Evolutionary conservation across 1,284 basidiomycete species (phyloP).

Genomic region (Naganishia liquefaciens): DNA sequence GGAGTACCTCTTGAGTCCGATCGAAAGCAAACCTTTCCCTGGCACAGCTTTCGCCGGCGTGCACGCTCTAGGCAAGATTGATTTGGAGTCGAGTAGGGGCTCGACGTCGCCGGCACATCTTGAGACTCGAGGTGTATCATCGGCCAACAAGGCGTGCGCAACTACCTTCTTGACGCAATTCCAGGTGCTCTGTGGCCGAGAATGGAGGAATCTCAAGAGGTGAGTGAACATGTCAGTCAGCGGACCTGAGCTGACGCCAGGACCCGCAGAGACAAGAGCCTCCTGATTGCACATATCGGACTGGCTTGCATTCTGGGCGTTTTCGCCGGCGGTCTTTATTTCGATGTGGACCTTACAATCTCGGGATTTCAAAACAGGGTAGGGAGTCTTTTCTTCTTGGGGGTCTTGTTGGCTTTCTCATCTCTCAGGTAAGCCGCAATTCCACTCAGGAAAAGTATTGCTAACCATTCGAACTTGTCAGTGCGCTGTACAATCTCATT

Average conservation of each 20-base stretch:
- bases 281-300: conserved; percentile 74
- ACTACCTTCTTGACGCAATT: conserved; percentile 84
- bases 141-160: conserved; percentile 35
- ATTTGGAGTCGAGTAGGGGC: conserved; percentile 11
- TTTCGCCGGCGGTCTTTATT: conserved; percentile 80
- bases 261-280: conserved; percentile 66
- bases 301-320: conserved; percentile 72
- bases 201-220: conserved; percentile 78
- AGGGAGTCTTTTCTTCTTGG: conserved; percentile 87
- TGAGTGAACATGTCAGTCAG: conserved; percentile 42
- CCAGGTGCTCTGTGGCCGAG: conserved; percentile 71
- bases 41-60: background rate
- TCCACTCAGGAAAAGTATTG: background rate
- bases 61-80: conserved; percentile 4
- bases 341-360: conserved; percentile 71
- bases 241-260: background rate
- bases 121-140: background rate
- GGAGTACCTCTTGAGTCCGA: conserved; percentile 2
- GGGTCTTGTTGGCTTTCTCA: conserved; percentile 81
- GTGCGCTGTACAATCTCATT: conserved; percentile 80
- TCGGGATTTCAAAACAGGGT: conserved; percentile 89
- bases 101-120: background rate
- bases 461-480: conserved; percentile 18
- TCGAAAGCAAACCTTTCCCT: conserved; percentile 11
- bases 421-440: conserved; percentile 60